These are phyloP conservation scores for Ophiorrhiza pumila DNA, from an alignment of 257 asterid genomes.

Conservation along the genomic window DNA sequence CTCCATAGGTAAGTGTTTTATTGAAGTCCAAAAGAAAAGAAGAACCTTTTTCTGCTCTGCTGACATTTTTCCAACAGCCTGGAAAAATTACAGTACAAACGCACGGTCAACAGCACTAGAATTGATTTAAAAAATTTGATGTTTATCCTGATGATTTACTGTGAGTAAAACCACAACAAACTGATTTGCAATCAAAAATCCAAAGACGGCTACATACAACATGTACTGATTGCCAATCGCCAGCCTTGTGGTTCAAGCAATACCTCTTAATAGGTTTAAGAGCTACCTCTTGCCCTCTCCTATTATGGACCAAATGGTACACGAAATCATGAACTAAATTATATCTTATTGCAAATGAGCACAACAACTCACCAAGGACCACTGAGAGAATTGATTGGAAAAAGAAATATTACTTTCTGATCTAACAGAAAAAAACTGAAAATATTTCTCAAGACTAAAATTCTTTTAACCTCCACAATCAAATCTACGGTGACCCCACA, in stretches of 20 bases:
- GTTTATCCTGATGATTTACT: background rate
- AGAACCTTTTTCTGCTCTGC: conserved; percentile 74
- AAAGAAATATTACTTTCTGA: background rate
- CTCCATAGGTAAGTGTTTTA: conserved; percentile 77
- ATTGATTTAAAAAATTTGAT: background rate
- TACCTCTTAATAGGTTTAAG: no score
- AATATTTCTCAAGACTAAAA: no score
- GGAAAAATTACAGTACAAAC: conserved; percentile 14
- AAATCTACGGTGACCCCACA: no score
- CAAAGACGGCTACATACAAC: background rate
- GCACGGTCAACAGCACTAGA: background rate
- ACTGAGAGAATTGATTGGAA: background rate
- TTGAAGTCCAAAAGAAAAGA: conserved; percentile 96
- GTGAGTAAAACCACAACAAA: background rate
- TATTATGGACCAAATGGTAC: background rate
- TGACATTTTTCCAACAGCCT: conserved; percentile 74
- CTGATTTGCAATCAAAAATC: background rate
- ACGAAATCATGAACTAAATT: background rate
- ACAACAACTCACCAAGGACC: background rate
- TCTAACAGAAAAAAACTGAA: background rate
- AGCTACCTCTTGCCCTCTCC: background rate
- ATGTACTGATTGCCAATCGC: background rate
- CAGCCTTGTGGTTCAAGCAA: background rate
- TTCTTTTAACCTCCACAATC: no score
- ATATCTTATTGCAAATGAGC: background rate